Conservation (phyloP, 208 protist species). For the Lotmaria passim region DNA sequence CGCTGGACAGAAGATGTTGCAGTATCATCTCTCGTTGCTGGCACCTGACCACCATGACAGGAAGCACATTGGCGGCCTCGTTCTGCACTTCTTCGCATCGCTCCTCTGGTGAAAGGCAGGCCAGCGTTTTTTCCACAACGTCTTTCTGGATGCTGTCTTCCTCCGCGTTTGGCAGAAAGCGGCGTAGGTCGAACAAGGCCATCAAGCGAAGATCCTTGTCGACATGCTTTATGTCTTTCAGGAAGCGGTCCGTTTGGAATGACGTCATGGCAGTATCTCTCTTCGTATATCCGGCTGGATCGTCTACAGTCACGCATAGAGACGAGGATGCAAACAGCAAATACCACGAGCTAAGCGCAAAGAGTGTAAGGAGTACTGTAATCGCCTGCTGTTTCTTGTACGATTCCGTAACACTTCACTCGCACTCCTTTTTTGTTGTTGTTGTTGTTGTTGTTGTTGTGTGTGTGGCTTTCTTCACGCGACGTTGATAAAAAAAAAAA, state of each 20-base stretch:
- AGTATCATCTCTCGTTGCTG: slow-evolving; percentile 45
- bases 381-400: no score
- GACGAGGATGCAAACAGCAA: background rate
- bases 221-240: slow-evolving; percentile 56
- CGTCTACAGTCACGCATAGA: background rate
- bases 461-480: no score
- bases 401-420: no score
- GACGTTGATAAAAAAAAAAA: no score
- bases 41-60: slow-evolving; percentile 40
- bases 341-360: no score
- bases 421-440: no score
- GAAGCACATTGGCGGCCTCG: slow-evolving; percentile 35
- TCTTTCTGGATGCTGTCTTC: slow-evolving; percentile 13
- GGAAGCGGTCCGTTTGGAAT: slow-evolving; percentile 46
- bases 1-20: slow-evolving; percentile 29
- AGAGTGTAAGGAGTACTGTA: no score
- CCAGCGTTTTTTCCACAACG: slow-evolving; percentile 42
- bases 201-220: slow-evolving; percentile 74
- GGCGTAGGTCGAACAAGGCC: slow-evolving; percentile 71
- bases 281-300: no score
- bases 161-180: slow-evolving; percentile 27
- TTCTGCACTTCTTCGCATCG: slow-evolving; percentile 42
- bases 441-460: no score
- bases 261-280: background rate
- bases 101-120: slow-evolving; percentile 52